Percentiles rank a stretch among this genome's conserved stretches.
Conservation (phyloP, 2,329 filamentous ascomycete genomes). For the Orbilia ellipsospora region DNA sequence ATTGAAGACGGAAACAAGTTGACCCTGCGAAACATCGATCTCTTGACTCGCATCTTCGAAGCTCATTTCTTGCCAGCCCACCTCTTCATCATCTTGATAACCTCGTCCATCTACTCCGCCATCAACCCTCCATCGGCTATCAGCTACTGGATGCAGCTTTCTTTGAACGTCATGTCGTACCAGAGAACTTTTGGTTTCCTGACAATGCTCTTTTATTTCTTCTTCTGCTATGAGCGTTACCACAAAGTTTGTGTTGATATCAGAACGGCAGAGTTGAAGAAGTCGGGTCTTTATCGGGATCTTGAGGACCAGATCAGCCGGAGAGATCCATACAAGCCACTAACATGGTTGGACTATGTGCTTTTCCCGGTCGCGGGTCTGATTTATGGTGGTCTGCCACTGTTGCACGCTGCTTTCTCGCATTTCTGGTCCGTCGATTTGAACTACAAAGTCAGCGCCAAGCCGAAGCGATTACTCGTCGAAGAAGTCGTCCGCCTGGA, state of each 20-base stretch:
- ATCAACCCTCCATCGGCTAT: conserved; percentile 66
- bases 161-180: conserved; percentile 71
- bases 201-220: conserved; percentile 72
- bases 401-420: conserved; percentile 74
- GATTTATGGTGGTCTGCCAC: conserved; percentile 75
- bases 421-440: conserved; percentile 77
- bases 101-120: conserved; percentile 71
- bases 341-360: conserved; percentile 68
- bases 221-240: conserved; percentile 73
- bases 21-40: conserved; percentile 65
- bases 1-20: conserved; percentile 47
- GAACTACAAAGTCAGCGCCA: conserved; percentile 78
- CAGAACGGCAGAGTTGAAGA: conserved; percentile 74
- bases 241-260: conserved; percentile 71
- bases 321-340: conserved; percentile 64
- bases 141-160: conserved; percentile 69
- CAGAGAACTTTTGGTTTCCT: conserved; percentile 73
- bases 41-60: conserved; percentile 77
- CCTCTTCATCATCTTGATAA: conserved; percentile 72
- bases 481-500: conserved; percentile 47
- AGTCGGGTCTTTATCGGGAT: conserved; percentile 72
- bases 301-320: conserved; percentile 69
- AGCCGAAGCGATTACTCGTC: conserved; percentile 64
- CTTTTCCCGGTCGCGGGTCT: conserved; percentile 76
- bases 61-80: conserved; percentile 78